Conservation (phyloP, 805 yeast genomes). For the Suhomyces sp. region DNA sequence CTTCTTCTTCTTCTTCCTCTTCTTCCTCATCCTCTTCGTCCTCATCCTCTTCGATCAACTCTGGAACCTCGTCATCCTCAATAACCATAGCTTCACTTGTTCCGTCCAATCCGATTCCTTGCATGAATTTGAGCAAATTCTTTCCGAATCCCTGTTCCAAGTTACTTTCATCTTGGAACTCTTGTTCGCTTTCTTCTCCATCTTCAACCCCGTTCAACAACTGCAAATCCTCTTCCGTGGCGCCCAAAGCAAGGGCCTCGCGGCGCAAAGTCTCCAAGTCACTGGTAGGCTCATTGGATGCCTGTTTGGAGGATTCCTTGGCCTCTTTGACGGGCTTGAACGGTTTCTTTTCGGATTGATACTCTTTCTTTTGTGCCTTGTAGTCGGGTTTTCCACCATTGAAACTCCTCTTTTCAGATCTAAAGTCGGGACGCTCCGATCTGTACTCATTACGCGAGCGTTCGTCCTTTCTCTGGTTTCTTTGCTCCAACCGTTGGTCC, state of each 20-base stretch:
- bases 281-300: background rate
- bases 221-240: conserved; percentile 77
- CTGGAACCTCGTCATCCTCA: conserved; percentile 15
- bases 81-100: conserved; percentile 34
- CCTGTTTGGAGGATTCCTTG: background rate
- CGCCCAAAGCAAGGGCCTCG: conserved; percentile 82
- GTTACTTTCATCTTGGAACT: conserved; percentile 42
- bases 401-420: too few species aligned
- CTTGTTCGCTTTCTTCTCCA: conserved; percentile 53
- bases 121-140: conserved; percentile 64
- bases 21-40: conserved; percentile 16
- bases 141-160: conserved; percentile 45
- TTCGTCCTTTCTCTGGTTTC: conserved; percentile 4
- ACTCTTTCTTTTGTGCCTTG: too few species aligned
- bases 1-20: conserved; percentile 36
- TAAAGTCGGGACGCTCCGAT: too few species aligned
- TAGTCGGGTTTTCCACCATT: too few species aligned
- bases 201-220: conserved; percentile 56
- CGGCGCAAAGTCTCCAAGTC: conserved; percentile 36
- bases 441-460: too few species aligned
- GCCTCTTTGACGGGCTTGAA: too few species aligned
- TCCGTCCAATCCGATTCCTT: conserved; percentile 61
- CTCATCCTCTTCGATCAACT: conserved; percentile 12
- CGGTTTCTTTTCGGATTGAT: too few species aligned
- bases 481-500: too few species aligned